These are phyloP conservation scores for Aphanomyces cochlioides DNA, from an alignment of 352 stramenopile species.

Conservation along the genomic window DNA sequence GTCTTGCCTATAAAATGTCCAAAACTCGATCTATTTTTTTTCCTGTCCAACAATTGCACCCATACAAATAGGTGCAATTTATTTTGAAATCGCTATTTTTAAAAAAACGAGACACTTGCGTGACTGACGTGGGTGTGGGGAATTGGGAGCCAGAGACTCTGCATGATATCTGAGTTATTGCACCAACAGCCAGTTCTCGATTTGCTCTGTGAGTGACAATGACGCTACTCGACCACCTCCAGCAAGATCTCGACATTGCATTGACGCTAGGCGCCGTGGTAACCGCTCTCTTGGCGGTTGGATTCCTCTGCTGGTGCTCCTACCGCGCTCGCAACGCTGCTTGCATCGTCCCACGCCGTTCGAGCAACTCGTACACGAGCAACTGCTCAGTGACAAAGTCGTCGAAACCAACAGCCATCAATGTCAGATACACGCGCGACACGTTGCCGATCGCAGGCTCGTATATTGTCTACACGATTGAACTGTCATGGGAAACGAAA, in stretches of 20 bases:
- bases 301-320: not conserved
- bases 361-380: not conserved
- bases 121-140: no score
- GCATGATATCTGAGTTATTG: no score
- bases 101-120: no score
- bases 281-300: not conserved
- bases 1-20: no score
- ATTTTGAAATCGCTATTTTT: no score
- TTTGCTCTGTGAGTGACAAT: no score
- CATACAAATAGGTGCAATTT: no score
- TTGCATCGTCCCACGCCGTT: not conserved
- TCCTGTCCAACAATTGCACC: no score
- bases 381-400: not conserved
- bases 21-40: no score
- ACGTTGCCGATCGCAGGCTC: slow-evolving; percentile 3
- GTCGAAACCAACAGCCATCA: not conserved
- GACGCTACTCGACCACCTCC: not conserved
- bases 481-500: not conserved
- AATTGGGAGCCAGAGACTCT: no score
- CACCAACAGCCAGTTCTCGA: no score
- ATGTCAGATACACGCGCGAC: slow-evolving; percentile 1
- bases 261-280: not conserved
- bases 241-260: not conserved
- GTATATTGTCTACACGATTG: slow-evolving; percentile 17
- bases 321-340: not conserved